Evolutionary conservation across 164 flowering plant genomes (phyloP).

Genomic region (Magnolia changhungtana): DNA sequence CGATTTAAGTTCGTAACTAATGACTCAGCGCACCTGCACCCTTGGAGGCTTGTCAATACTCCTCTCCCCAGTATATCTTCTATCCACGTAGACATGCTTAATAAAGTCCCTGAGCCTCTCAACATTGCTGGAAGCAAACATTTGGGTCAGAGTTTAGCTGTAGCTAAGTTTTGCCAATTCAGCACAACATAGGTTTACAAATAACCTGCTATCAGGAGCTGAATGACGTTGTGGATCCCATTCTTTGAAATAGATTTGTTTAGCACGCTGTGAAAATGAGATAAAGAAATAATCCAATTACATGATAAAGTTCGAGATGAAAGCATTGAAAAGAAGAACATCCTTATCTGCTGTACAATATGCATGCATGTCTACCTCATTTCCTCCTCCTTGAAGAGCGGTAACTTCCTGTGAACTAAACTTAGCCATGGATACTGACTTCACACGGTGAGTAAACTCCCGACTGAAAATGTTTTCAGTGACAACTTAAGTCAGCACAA

Average conservation of each 20-base stretch:
- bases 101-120: constrained; percentile 88
- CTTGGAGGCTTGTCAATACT: constrained; percentile 68
- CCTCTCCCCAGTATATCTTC: constrained; percentile 84
- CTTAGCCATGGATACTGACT: constrained; percentile 96
- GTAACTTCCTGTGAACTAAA: constrained; percentile 88
- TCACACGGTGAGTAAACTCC: constrained; percentile 96
- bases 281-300: background rate
- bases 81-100: constrained; percentile 88
- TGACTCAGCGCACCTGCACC: constrained; percentile 38
- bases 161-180: background rate
- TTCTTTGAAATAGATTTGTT: constrained; percentile 72
- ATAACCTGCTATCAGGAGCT: constrained; percentile 79
- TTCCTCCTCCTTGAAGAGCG: constrained; percentile 93
- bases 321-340: background rate
- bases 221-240: constrained; percentile 83
- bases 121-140: constrained; percentile 59
- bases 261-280: constrained; percentile 59
- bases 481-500: background rate
- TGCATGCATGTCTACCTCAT: constrained; percentile 53
- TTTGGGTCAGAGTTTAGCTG: constrained; percentile 13
- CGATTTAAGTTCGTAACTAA: constrained; percentile 23
- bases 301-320: background rate
- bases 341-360: background rate
- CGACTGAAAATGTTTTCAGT: constrained; percentile 47
- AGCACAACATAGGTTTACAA: background rate